phyloP scores from a whole-genome alignment of 1,139 yeast genomes.

The Torulaspora pretoriensis region DNA sequence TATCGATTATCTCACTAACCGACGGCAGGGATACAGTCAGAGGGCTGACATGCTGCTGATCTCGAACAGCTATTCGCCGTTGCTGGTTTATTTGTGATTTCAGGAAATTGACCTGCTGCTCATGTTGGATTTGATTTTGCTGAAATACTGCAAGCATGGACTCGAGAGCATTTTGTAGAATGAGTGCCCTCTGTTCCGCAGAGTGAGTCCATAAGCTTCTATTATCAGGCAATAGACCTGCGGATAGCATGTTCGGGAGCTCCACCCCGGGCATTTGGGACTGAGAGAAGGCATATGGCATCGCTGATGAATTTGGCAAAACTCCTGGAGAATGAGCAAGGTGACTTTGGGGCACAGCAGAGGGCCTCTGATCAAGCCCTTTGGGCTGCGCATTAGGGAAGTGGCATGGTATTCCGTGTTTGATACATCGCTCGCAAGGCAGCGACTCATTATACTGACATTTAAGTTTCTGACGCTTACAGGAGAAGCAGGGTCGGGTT shows the following conservation, averaged over 20 bases:
- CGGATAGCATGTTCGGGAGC: background rate
- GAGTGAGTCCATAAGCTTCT: conserved; percentile 6
- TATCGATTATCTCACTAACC: conserved; percentile 9
- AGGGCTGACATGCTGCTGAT: conserved; percentile 4
- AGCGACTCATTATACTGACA: conserved; percentile 45
- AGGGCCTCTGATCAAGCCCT: background rate
- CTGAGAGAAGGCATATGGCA: background rate
- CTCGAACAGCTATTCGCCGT: background rate
- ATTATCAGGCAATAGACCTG: background rate
- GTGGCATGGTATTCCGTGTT: conserved; percentile 51
- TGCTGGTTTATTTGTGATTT: conserved; percentile 14
- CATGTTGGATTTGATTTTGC: conserved; percentile 23
- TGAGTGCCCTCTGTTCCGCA: conserved; percentile 44
- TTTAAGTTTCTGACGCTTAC: conserved; percentile 61
- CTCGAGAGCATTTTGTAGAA: conserved; percentile 47
- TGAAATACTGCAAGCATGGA: conserved; percentile 36
- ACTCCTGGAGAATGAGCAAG: background rate
- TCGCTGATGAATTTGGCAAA: background rate
- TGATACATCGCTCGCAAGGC: conserved; percentile 58
- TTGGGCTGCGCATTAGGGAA: conserved; percentile 37
- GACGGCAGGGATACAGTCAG: conserved; percentile 10
- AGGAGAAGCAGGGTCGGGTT: conserved; percentile 57
- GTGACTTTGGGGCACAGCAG: background rate
- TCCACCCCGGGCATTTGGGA: background rate
- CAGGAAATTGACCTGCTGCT: conserved; percentile 18